Percentiles rank a stretch among this genome's conserved stretches.
Evolutionary conservation across 148 eudicot genomes (phyloP).

Genomic region (Fagopyrum homotropicum): DNA sequence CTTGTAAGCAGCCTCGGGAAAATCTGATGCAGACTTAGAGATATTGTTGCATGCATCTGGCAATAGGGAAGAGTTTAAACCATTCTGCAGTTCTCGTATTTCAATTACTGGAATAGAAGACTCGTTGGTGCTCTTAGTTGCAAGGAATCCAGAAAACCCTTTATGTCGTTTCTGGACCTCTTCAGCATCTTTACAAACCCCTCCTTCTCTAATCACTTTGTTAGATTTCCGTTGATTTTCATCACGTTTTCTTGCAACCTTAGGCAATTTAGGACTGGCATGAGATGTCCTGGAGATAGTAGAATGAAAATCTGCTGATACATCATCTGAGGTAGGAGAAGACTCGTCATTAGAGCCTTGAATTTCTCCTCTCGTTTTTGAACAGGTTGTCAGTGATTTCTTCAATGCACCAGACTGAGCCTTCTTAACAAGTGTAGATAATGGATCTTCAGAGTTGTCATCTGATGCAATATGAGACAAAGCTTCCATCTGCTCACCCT

Average conservation of each 20-base stretch:
- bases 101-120: slow-evolving; percentile 16
- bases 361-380: slow-evolving; percentile 30
- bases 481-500: slow-evolving; percentile 23
- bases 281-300: slow-evolving; percentile 6
- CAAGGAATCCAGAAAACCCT: background rate
- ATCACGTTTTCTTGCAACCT: background rate
- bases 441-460: slow-evolving; percentile 40
- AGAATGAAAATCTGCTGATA: slow-evolving; percentile 15
- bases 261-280: slow-evolving; percentile 14
- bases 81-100: slow-evolving; percentile 19
- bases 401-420: slow-evolving; percentile 44
- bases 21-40: slow-evolving; percentile 14
- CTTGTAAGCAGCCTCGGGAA: slow-evolving; percentile 13
- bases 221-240: background rate
- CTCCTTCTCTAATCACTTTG: background rate
- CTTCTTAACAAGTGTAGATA: slow-evolving; percentile 58
- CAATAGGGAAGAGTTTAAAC: slow-evolving; percentile 13
- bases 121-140: slow-evolving; percentile 14
- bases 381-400: slow-evolving; percentile 32
- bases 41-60: slow-evolving; percentile 14
- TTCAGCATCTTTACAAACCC: background rate
- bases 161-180: background rate
- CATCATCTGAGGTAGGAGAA: slow-evolving; percentile 24
- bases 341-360: slow-evolving; percentile 19
- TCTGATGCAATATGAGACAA: slow-evolving; percentile 18